Evolutionary conservation across 177 flowering plant genomes (phyloP), one percentile per base, ranked within the genome.

Genomic region (Telopea speciosissima): DNA sequence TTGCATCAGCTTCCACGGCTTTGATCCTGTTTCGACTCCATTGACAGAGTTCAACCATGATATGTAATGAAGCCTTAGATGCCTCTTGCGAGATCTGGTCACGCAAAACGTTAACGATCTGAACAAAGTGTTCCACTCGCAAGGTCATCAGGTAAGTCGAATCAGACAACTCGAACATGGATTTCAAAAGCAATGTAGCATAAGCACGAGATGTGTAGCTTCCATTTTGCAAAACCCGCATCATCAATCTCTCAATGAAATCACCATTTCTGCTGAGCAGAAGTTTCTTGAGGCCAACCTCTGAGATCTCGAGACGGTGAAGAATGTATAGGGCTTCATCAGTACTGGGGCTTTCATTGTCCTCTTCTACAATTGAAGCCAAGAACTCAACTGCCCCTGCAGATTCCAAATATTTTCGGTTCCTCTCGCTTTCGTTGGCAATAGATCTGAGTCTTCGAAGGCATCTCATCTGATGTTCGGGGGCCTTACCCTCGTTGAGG

Each of bases 11-110:
- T 56, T 84, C 85, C 0, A 83, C 89, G 1, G 89, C 90, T 68
- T 83, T 86, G 65, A 85, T 69, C 54, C 88, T 64, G 82, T 87
- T 89, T 58, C 89, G 75, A 1, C 92, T 86, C 89, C 86, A 85
- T 8, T 84, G 87, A 64, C 82, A 80, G 0, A 85, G 56, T 74
- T 82, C 81, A 23, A 79, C 63, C 0, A 89, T 73, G 8, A 89
- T 72, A 77, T 86, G 82, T 83, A 89, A 49, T 9, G 59, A 59
- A 66, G 76, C 71, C 33, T 68, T 73, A 21, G 71, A 56, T 17
- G 67, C 60, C 44, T 68, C 67, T 23, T n/a, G 25, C 9, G 76
- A 73, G 21, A 73, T 73, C 54, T 68, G 76, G 52, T 68, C 85
- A 0, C 56, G 60, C 22, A 85, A 49, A 0, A 81, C 74, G 5